Percentiles rank a stretch among this genome's conserved stretches.
Evolutionary conservation across 352 stramenopile genomes (phyloP).

Genomic region (Phytophthora fragariaefolia): DNA sequence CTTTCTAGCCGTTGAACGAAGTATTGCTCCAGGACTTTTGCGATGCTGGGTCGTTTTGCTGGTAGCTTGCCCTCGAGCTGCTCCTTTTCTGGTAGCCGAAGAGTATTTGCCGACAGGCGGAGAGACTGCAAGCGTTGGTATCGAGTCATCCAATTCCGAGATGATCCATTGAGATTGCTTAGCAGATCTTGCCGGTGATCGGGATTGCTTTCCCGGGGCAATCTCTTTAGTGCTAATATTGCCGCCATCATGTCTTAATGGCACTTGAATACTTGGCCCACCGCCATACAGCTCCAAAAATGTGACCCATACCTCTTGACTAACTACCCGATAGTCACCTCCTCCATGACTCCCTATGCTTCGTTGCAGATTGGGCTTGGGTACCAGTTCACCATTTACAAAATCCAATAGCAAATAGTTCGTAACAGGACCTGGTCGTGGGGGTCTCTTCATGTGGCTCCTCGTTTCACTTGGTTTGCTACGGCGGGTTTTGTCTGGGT

Average conservation of each 20-base stretch:
- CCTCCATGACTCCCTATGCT: conserved; percentile 44
- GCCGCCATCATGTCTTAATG: conserved; percentile 14
- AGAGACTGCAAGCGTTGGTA: conserved; percentile 25
- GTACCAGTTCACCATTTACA: conserved; percentile 63
- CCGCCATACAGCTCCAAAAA: conserved; percentile 69
- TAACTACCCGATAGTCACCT: conserved; percentile 71
- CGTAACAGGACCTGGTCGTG: conserved; percentile 58
- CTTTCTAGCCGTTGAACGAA: conserved; percentile 12
- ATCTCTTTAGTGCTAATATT: background rate
- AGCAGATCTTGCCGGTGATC: background rate
- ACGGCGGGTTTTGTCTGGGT: conserved; percentile 1
- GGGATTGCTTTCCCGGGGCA: background rate
- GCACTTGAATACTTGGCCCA: conserved; percentile 64
- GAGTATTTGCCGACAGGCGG: conserved; percentile 16
- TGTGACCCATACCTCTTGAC: conserved; percentile 69
- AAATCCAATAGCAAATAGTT: conserved; percentile 78
- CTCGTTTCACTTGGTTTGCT: conserved; percentile 17
- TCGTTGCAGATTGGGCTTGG: conserved; percentile 48
- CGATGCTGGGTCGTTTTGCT: conserved; percentile 3
- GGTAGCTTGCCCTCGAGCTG: conserved; percentile 8
- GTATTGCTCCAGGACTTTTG: conserved; percentile 2
- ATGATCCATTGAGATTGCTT: conserved; percentile 50
- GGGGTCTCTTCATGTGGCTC: conserved; percentile 21
- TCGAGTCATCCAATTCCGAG: conserved; percentile 56
- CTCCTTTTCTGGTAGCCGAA: conserved; percentile 21